Evolutionary conservation across 345 rosid genomes (phyloP).

Genomic region (Syzygium aqueum): DNA sequence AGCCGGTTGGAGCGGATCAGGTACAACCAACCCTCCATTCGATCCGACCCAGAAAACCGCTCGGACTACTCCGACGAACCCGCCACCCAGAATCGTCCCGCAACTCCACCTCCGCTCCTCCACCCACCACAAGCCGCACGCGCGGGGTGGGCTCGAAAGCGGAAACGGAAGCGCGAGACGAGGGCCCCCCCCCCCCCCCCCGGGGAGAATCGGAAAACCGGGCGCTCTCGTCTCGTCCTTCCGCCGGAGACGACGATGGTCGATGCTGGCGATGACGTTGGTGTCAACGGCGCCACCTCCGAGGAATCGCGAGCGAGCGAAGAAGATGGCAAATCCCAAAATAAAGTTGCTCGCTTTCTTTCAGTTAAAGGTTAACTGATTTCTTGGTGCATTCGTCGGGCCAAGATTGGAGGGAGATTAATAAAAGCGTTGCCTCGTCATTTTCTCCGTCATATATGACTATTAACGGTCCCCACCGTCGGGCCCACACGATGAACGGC

Average conservation of each 20-base stretch:
- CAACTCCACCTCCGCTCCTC: conserved; percentile 4
- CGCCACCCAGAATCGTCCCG: background rate
- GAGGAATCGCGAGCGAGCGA: background rate
- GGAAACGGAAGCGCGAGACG: no score
- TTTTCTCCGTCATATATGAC: background rate
- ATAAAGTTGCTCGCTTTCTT: background rate
- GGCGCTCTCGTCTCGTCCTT: background rate
- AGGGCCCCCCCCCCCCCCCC: no score
- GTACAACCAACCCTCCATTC: conserved; percentile 90
- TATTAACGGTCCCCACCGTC: background rate
- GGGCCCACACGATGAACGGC: background rate
- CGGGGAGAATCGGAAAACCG: background rate
- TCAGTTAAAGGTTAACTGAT: background rate
- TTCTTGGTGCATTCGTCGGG: background rate
- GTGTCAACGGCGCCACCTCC: background rate
- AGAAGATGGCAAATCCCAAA: background rate
- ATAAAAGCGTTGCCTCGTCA: background rate
- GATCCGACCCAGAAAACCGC: background rate
- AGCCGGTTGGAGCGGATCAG: conserved; percentile 68
- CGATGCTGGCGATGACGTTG: background rate
- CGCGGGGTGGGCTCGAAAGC: background rate
- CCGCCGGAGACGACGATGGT: background rate
- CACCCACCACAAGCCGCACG: background rate
- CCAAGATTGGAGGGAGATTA: background rate
- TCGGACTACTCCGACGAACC: background rate